Base-by-base conservation (phyloP, 2,329 filamentous ascomycete species). In the Monosporascus ibericus region DNA sequence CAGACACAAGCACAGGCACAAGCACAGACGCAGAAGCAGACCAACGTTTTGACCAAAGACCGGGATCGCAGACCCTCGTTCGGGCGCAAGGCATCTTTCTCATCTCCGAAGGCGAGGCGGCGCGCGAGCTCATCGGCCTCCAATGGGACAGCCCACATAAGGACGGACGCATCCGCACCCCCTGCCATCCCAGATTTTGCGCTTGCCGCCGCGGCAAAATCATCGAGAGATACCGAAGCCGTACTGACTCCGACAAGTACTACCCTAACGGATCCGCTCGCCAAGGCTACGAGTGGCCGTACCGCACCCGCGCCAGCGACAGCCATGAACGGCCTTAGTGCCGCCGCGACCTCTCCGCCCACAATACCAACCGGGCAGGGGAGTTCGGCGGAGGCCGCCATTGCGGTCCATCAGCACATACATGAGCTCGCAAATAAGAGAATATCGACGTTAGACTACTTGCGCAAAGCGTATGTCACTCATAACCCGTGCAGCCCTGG, bases 361-460 rank as follows among this genome's bases (percentile, higher is more conserved):
- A 59, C 59, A 50, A 49, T 59, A 37, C 59, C 57, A 50, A 55
- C 57, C 27, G 50, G 56, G 46, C 58, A 65, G 18, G 58, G 60
- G 61, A 68, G 73, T 59, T 72, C 70, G 58, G 72, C 69, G 54
- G 80, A 83, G 65, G 70, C 70, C 17, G 68, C 76, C 22, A 30
- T 46, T 24, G 15, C 42, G n/a, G 67, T 81, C 30, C 74, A 82
- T 55, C 77, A 80, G 58, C 83, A 86, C 61, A 80, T 99, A 55
- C 88, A 92, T 53, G 92, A 97, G 55, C 82, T 90, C 62, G 87
- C 90, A 38, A 86, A 87, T 53, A 99, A 99, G 75, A 82, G 94
- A 61, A 96, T 99, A 75, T 91, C 90, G 2, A 97, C 94, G 0
- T 71, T 99, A 42, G 90, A 95, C 63, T 99, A 99, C 67, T 71